phyloP scores from a whole-genome alignment of 768 basidiomycete genomes.

The Leccinum barrowsii region DNA sequence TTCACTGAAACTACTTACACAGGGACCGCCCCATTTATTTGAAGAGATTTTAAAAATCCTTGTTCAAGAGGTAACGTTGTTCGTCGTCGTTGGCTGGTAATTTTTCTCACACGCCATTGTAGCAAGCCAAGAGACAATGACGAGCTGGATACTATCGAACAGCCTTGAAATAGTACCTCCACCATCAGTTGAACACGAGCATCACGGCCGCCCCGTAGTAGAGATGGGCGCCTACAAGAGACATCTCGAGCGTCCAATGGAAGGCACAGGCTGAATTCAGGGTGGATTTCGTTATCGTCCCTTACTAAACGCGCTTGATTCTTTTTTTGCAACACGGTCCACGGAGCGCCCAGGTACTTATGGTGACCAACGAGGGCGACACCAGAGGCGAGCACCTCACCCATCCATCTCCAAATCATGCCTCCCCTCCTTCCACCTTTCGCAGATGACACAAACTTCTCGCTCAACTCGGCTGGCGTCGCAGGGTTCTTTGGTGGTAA shows the following conservation, averaged over 20 bases:
- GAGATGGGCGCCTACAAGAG: not conserved
- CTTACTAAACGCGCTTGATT: not conserved
- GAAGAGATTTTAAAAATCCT: not conserved
- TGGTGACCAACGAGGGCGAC: not conserved
- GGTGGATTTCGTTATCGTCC: no score
- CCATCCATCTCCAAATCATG: not conserved
- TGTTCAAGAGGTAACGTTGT: not conserved
- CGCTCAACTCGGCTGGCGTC: conserved; percentile 30
- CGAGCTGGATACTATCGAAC: not conserved
- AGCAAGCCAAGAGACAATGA: not conserved
- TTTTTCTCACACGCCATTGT: not conserved
- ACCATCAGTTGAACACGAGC: not conserved
- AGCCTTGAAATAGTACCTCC: not conserved
- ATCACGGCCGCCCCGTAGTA: not conserved
- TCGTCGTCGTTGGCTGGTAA: not conserved
- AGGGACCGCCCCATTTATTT: no score
- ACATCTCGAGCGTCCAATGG: not conserved
- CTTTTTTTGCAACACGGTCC: not conserved
- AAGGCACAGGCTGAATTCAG: not conserved
- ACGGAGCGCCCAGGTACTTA: conserved; percentile 1
- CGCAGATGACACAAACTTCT: conserved; percentile 2
- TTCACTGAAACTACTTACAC: no score
- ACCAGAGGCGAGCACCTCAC: not conserved
- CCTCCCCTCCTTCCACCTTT: conserved; percentile 14
- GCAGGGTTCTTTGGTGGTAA: conserved; percentile 37